A percentile compares a stretch with the other conserved stretches of the same genome.
phyloP scores from a whole-genome alignment of 225 moss, liverwort and hornwort species.

The Rhytidiadelphus loreus region DNA sequence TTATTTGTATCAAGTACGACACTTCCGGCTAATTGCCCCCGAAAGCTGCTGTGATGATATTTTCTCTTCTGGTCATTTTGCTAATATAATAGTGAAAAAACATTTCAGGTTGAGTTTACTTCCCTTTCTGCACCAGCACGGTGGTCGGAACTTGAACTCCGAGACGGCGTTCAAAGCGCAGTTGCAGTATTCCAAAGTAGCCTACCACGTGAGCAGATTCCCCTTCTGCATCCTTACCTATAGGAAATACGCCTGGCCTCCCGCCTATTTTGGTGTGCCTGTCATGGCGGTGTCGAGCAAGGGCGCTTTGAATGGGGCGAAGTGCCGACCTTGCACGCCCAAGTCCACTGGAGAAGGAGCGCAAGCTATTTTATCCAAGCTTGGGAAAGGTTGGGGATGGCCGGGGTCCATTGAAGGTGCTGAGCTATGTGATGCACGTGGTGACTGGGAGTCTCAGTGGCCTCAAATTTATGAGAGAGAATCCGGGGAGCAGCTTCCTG shows the following conservation, averaged over 20 bases:
- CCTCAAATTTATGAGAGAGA: conserved; percentile 40
- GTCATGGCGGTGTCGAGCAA: conserved; percentile 53
- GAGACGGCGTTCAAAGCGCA: conserved; percentile 70
- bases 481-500: conserved; percentile 32
- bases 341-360: conserved; percentile 33
- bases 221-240: conserved; percentile 78
- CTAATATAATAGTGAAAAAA: neutral
- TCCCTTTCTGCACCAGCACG: conserved; percentile 38
- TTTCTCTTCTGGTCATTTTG: neutral
- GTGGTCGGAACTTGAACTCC: conserved; percentile 56
- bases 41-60: neutral
- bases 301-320: conserved; percentile 77
- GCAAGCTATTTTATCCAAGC: conserved; percentile 17
- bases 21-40: neutral
- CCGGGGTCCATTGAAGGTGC: conserved; percentile 59
- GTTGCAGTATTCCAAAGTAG: conserved; percentile 22
- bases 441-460: conserved; percentile 62
- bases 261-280: conserved; percentile 37
- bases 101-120: conserved; percentile 48
- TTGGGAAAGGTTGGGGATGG: conserved; percentile 28
- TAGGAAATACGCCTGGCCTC: conserved; percentile 54
- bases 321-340: conserved; percentile 84
- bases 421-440: conserved; percentile 61
- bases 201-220: conserved; percentile 18
- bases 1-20: neutral